Evolutionary conservation across 352 stramenopile genomes (phyloP), one percentile per base, ranked within the genome.

Genomic region (Halophytophthora batemanensis): DNA sequence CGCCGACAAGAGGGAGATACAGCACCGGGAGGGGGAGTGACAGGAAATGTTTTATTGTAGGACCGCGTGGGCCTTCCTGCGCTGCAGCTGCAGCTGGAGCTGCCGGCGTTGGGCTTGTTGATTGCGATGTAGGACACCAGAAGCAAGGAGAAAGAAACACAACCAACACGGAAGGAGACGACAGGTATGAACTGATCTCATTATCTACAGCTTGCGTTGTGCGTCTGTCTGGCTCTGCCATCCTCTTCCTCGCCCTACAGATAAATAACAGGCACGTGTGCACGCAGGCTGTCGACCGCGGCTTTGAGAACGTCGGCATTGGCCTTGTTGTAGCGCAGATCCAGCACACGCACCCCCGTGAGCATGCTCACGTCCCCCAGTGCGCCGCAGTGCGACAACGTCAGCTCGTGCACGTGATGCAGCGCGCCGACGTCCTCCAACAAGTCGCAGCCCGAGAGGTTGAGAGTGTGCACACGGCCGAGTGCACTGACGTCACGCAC

Each of bases 321-420:
- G 33, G 10, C 61, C 18, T 53, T 61, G 57, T 86, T 88, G 64
- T 79, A 86, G 34, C 77, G 75, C 29, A 91, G 47, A 51, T 86
- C 71, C 15, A 89, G 48, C 31, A 77, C 68, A 3, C 77, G 71
- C 13, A 88, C 77, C 18, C 71, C 60, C 0, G 55, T 68, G n/a
- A 88, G 72, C 73, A 78, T 81, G 7, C 59, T 61, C 13, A 87
- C 45, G 45, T 86, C 66, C 3, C 48, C 64, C 6, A 89, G 45
- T 28, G 66, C 66, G 7, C 48, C 56, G 56, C 78, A 89, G 57
- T 86, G 66, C 46, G 73, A 85, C 17, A 89, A 39, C 34, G 84
- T 89, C 52, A 87, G 66, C 37, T 79, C 64, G 43, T 82, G 71
- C 28, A 86, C 78, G 21, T 56, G 45, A 7, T 51, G 39, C 11